Evolutionary conservation across 495 filamentous ascomycete genomes (phyloP), one percentile per base, ranked within the genome.

Genomic region (Hyaloscypha finlandica): DNA sequence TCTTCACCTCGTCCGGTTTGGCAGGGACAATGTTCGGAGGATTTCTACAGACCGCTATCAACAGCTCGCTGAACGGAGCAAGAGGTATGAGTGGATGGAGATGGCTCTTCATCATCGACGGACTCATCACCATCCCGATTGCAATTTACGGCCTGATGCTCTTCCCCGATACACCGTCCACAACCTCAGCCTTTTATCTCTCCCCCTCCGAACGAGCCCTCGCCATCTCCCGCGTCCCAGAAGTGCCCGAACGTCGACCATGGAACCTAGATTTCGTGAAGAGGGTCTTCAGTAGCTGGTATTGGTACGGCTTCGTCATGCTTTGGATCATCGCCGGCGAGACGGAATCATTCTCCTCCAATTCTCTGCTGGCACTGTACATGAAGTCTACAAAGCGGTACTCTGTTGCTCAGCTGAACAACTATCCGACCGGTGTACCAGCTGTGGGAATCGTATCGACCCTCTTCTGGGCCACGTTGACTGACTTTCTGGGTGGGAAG

Each of bases 91-190:
- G 75, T 0, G 89, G 87, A 0, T 91, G 88, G 89, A 75, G 87
- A 20, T 90, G 89, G 89, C 70, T 90, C 20, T 91, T 90, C 65
- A 83, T 90, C 53, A 77, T 85, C 51, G 78, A 82, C 57, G 77
- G 63, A 8, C 19, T 67, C 8, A 80, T 81, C 45, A 81, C 80
- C 19, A 58, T 90, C 9, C 86, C 86, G 1, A 80, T 88, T 19
- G 86, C 86, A 0, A 60, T 88, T 4, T 88, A 84, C 64, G 86
- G 87, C 33, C 81, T 85, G 61, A 31, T 86, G 5, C 73, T 86
- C 61, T 88, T 88, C 74, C 86, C 87, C 1, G 86, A 89, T 73
- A 86, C 84, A 4, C 87, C 86, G 0, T 68, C 73, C 6, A 84
- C 81, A 3, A 88, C 87, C 0, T 75, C 71, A 29, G 86, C 84